Evolutionary conservation across 2,329 filamentous ascomycete species (phyloP).

Genomic region (Fusarium longipes): DNA sequence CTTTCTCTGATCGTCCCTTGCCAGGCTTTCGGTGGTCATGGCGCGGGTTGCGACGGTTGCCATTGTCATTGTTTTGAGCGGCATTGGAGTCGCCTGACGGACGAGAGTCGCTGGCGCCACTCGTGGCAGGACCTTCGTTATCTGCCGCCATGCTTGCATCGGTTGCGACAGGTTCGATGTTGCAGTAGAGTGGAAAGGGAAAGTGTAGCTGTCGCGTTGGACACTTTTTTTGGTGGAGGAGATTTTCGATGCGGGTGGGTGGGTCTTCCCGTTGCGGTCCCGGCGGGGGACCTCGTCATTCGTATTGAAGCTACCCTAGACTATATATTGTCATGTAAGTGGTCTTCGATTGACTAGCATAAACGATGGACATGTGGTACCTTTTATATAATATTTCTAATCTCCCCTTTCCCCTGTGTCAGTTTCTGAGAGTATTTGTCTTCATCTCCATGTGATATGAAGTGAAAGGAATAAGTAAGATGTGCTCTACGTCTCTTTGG

Average conservation of each 20-base stretch:
- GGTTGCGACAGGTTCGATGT: slow-evolving; percentile 32
- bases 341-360: neutral
- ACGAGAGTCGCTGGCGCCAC: slow-evolving; percentile 34
- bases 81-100: slow-evolving; percentile 38
- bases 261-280: slow-evolving; percentile 40
- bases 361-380: too few relatives aligned
- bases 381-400: too few relatives aligned
- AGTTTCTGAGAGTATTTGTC: too few relatives aligned
- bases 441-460: too few relatives aligned
- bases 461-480: too few relatives aligned
- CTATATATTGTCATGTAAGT: neutral
- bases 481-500: too few relatives aligned
- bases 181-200: neutral
- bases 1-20: slow-evolving; percentile 48
- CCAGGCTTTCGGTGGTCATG: slow-evolving; percentile 46
- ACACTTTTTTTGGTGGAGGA: slow-evolving; percentile 34
- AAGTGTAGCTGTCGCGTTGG: slow-evolving; percentile 15
- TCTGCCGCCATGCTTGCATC: slow-evolving; percentile 52
- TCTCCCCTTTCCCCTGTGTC: too few relatives aligned
- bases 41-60: slow-evolving; percentile 46
- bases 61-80: slow-evolving; percentile 35
- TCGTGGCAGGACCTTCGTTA: slow-evolving; percentile 47
- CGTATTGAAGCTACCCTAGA: slow-evolving; percentile 26
- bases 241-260: slow-evolving; percentile 39
- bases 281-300: slow-evolving; percentile 29